Conservation (phyloP, 441 rosid species). For the Lepidium campestre region DNA sequence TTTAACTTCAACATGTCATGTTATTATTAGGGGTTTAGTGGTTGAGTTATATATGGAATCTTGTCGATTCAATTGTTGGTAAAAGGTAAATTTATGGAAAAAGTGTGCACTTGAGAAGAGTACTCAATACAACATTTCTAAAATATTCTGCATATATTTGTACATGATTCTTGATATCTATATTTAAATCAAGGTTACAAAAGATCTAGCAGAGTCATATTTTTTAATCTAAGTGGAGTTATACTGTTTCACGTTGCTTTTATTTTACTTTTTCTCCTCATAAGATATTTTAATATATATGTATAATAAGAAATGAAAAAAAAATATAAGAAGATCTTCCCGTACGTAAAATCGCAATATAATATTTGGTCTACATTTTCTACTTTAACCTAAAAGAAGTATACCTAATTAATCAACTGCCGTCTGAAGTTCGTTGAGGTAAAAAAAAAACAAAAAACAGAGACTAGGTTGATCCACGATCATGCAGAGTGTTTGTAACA, state of each 20-base stretch:
- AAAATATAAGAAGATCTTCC: neutral
- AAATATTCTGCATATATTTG: neutral
- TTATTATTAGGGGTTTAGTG: too few species aligned
- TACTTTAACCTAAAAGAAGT: neutral
- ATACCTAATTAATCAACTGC: neutral
- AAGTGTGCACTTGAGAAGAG: neutral
- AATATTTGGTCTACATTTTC: neutral
- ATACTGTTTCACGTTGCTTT: slow-evolving; percentile 17
- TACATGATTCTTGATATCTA: slow-evolving; percentile 8
- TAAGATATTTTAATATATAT: neutral
- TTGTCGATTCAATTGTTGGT: too few species aligned
- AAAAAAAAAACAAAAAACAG: neutral
- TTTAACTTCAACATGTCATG: too few species aligned
- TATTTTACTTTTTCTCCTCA: neutral
- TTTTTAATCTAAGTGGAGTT: neutral
- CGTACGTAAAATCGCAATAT: neutral
- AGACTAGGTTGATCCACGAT: neutral
- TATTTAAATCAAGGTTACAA: neutral
- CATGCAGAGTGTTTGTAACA: neutral
- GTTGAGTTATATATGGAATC: too few species aligned
- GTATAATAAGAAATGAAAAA: neutral
- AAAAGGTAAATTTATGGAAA: too few species aligned
- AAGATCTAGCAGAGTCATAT: neutral
- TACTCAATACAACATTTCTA: neutral
- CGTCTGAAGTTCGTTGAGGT: neutral